Evolutionary conservation across 2,329 filamentous ascomycete genomes (phyloP).

Genomic region (Fusarium sp.): DNA sequence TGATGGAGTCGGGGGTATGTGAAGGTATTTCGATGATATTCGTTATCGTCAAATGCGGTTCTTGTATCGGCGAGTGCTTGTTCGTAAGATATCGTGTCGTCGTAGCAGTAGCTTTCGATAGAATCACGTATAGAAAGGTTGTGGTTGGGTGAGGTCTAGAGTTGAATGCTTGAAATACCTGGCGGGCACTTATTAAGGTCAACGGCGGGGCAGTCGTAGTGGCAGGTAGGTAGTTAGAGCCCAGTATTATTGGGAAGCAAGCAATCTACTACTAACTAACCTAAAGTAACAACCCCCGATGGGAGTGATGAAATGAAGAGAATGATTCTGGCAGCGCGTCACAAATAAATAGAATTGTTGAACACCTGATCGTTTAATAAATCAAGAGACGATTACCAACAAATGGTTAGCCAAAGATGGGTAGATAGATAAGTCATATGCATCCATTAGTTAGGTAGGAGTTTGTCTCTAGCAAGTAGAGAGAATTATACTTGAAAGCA

Average conservation of each 20-base stretch:
- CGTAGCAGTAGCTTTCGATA: conserved; percentile 2
- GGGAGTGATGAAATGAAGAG: background rate
- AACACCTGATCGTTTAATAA: background rate
- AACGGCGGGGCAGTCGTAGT: conserved; percentile 25
- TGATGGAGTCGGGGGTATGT: conserved; percentile 40
- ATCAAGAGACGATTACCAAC: conserved; percentile 6
- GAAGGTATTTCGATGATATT: background rate
- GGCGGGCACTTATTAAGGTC: conserved; percentile 18
- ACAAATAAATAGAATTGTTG: background rate
- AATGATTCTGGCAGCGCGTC: background rate
- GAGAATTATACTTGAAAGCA: background rate
- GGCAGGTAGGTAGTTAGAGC: background rate
- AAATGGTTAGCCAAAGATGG: background rate
- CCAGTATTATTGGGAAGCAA: conserved; percentile 5
- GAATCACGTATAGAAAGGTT: background rate
- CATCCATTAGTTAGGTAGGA: background rate
- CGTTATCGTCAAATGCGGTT: background rate
- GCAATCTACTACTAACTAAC: background rate
- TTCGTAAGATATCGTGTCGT: background rate
- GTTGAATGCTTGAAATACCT: conserved; percentile 13
- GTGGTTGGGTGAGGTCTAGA: conserved; percentile 16
- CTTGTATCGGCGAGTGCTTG: background rate
- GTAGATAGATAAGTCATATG: background rate
- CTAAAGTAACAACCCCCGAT: background rate
- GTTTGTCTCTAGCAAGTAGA: background rate